These are phyloP conservation scores for Cercophora scortea DNA, from an alignment of 495 filamentous ascomycete species.

Conservation along the genomic window DNA sequence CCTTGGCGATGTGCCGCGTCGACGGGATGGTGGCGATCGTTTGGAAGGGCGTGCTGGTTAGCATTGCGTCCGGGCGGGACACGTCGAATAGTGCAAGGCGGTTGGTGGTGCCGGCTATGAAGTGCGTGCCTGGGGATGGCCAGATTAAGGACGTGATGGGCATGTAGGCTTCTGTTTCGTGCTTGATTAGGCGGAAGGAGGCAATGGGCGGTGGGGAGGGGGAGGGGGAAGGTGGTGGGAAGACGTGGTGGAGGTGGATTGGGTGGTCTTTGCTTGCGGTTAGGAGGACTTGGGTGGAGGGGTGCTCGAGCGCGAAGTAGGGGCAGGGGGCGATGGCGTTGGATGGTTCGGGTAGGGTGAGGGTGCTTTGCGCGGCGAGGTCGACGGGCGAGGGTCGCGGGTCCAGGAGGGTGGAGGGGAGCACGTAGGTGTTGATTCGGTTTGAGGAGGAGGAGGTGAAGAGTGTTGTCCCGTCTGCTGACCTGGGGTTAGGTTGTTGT, in stretches of 20 bases:
- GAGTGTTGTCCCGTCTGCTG: slow-evolving; percentile 75
- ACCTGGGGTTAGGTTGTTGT: slow-evolving; percentile 26
- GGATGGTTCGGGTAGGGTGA: slow-evolving; percentile 59
- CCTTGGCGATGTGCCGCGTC: slow-evolving; percentile 60
- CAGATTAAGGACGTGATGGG: slow-evolving; percentile 70
- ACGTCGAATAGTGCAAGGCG: slow-evolving; percentile 74
- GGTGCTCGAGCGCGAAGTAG: slow-evolving; percentile 56
- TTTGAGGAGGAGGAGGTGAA: slow-evolving; percentile 68
- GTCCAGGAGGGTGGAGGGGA: slow-evolving; percentile 66
- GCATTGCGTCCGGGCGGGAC: slow-evolving; percentile 47
- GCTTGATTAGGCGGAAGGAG: slow-evolving; percentile 63
- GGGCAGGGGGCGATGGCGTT: slow-evolving; percentile 68
- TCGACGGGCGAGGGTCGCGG: slow-evolving; percentile 34
- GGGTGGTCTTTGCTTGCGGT: slow-evolving; percentile 62
- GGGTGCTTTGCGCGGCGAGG: slow-evolving; percentile 53
- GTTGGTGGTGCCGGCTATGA: slow-evolving; percentile 67
- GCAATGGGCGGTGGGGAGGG: slow-evolving; percentile 30
- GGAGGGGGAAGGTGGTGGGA: slow-evolving; percentile 8
- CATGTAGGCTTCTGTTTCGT: slow-evolving; percentile 71
- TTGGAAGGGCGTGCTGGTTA: slow-evolving; percentile 43
- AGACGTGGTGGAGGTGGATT: slow-evolving; percentile 55
- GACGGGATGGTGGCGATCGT: slow-evolving; percentile 66
- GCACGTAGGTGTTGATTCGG: slow-evolving; percentile 58
- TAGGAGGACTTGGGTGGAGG: slow-evolving; percentile 60
- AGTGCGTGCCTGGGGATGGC: slow-evolving; percentile 47